Base-by-base conservation (phyloP, 495 filamentous ascomycete genomes). In the Evernia prunastri region DNA sequence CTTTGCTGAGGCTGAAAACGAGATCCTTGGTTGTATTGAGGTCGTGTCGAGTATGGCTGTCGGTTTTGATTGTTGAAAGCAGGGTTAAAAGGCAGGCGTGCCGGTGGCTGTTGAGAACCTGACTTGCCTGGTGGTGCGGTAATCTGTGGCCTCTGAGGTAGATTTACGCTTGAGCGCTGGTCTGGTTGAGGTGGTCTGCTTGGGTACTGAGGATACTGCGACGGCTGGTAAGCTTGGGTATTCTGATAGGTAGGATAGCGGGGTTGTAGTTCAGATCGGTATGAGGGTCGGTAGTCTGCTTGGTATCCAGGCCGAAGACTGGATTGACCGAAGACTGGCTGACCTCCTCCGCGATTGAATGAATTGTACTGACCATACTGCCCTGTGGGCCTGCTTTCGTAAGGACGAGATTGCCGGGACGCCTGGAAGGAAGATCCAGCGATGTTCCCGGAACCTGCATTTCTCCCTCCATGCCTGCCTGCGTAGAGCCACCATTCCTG, bases 321-420 rank as follows among this genome's bases (percentile, higher is more conserved):
- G 1, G 45, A 25, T 49, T 49, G 45, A 49, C n/a, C 45, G 10
- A 12, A 37, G 36, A 6, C 36, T 37, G 6, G 36, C 12, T 49
- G n/a, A 43, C 18, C 40, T 49, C 45, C 43, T 4, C 13, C 45
- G 11, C 45, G 45, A 25, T 49, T 49, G 40, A 43, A 20, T 8
- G 23, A 49, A 49, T 25, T 49, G 23, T 49, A 49, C n/a, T 49
- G 45, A 49, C 45, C 45, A 49, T 49, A 49, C 10, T 49, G 45
- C 10, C 45, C 45, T 7, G 36, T 37, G 36, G 6, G 6, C 12
- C 36, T 37, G 36, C 12, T 37, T 6, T 37, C 36, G 36, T 37
- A 37, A n/a, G n/a, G n/a, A 37, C 36, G 36, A 37, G 36, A 12
- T 12, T 37, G 36, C 36, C 36, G 36, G 36, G 6, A 7, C 12